phyloP scores from a whole-genome alignment of 202 grass and related monocot genomes.

The Zoysia matrella region DNA sequence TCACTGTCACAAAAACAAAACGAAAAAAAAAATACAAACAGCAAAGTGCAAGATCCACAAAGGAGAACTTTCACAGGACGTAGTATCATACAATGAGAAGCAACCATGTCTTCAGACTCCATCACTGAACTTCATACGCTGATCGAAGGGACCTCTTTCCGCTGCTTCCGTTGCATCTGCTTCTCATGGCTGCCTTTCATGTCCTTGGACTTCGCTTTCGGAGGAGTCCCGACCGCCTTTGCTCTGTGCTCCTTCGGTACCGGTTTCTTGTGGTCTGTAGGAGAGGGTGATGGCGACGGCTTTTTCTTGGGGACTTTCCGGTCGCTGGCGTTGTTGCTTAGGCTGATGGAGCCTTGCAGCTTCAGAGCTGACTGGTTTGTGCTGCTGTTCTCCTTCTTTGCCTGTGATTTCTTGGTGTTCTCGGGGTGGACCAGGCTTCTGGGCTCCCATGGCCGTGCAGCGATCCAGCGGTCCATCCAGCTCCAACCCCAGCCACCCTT shows the following conservation, averaged over 20 bases:
- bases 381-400: slow-evolving; percentile 55
- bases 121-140: slow-evolving; percentile 30
- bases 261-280: slow-evolving; percentile 53
- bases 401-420: slow-evolving; percentile 47
- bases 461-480: slow-evolving; percentile 92
- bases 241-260: not conserved
- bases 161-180: slow-evolving; percentile 13
- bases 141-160: slow-evolving; percentile 29
- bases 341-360: no score
- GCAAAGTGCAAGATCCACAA: not conserved
- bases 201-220: slow-evolving; percentile 55
- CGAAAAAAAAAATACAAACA: not conserved
- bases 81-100: slow-evolving; percentile 52
- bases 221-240: not conserved
- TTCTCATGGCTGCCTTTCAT: slow-evolving; percentile 56
- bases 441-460: slow-evolving; percentile 89
- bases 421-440: slow-evolving; percentile 54
- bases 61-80: slow-evolving; percentile 45
- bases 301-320: slow-evolving; percentile 62
- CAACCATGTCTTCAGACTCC: not conserved
- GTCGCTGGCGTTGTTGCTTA: slow-evolving; percentile 36
- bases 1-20: not conserved
- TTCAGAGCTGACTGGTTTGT: slow-evolving; percentile 41
- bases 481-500: slow-evolving; percentile 94
- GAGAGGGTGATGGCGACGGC: slow-evolving; percentile 27